Evolutionary conservation across 495 filamentous ascomycete genomes (phyloP).

Genomic region (Viridothelium virens): DNA sequence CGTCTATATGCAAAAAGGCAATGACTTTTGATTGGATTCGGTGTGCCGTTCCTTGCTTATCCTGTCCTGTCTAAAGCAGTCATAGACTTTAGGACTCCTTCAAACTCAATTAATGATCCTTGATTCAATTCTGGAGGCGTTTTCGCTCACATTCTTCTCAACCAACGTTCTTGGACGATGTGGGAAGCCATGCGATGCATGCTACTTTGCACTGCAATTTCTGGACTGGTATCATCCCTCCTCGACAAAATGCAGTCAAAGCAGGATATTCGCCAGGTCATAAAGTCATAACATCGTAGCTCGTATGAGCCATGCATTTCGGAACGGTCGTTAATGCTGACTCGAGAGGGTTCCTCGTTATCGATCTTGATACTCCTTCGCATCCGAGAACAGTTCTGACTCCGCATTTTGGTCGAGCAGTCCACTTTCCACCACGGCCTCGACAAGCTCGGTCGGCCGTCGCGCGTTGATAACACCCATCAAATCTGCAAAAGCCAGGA

Average conservation of each 20-base stretch:
- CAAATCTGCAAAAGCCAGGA: neutral
- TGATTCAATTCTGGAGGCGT: neutral
- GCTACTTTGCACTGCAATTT: neutral
- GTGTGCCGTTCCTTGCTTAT: neutral
- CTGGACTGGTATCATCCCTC: neutral
- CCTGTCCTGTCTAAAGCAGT: neutral
- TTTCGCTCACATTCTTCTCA: neutral
- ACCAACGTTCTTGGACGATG: neutral
- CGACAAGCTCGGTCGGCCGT: neutral
- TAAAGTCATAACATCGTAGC: neutral
- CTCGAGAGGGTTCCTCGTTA: neutral
- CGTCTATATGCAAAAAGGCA: neutral
- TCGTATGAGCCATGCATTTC: neutral
- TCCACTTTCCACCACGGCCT: neutral
- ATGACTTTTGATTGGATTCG: neutral
- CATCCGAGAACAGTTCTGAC: neutral
- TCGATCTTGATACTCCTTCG: neutral
- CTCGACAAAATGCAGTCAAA: neutral
- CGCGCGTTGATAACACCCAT: neutral
- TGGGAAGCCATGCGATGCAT: neutral
- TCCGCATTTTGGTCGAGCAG: neutral
- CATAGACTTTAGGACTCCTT: neutral
- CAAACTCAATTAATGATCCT: neutral
- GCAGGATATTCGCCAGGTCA: neutral
- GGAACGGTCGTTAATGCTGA: neutral